Percentiles rank a stretch among this genome's conserved stretches.
Conservation (phyloP, 1,284 basidiomycete genomes). For the Porphyrellus sp. region DNA sequence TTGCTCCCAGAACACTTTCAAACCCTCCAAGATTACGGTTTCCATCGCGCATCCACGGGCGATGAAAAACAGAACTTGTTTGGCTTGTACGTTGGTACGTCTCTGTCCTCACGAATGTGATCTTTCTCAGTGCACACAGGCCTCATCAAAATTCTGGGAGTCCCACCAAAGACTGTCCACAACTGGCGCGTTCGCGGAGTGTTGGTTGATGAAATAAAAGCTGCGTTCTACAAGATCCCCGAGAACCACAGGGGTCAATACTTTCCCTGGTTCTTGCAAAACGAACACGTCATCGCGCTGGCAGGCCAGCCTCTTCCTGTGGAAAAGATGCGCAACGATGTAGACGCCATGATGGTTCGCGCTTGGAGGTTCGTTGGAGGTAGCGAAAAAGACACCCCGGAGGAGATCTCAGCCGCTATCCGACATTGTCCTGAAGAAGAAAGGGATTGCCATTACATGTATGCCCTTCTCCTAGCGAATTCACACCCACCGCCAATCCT, state of each 20-base stretch:
- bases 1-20: not conserved
- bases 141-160: not conserved
- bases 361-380: not conserved
- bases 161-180: not conserved
- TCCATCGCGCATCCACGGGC: not conserved
- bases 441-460: not conserved
- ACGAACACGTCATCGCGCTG: not conserved
- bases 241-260: not conserved
- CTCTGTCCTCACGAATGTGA: no score
- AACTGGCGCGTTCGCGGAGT: not conserved
- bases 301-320: not conserved
- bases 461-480: not conserved
- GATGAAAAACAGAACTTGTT: not conserved
- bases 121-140: not conserved
- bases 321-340: not conserved
- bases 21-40: slow-evolving; percentile 1
- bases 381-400: not conserved
- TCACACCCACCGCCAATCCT: not conserved
- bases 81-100: not conserved
- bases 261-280: not conserved
- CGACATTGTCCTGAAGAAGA: not conserved
- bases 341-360: not conserved
- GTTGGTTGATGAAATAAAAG: not conserved
- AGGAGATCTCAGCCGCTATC: not conserved
- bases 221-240: not conserved